phyloP scores from a whole-genome alignment of 1,284 basidiomycete species.

The Wallemia hederae region DNA sequence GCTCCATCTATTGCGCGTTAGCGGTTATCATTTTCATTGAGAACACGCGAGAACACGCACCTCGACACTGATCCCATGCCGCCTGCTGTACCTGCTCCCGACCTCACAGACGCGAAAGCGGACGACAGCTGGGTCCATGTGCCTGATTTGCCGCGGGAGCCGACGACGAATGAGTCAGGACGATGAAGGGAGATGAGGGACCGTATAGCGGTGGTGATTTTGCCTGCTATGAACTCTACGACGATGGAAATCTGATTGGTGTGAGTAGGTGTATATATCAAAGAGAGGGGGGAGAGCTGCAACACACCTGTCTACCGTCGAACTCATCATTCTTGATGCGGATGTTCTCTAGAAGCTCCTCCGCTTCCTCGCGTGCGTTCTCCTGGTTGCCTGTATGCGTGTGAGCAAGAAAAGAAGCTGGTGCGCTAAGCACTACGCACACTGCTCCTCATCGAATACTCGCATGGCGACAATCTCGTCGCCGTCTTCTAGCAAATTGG shows the following conservation, averaged over 20 bases:
- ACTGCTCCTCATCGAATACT: neutral
- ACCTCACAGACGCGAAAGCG: neutral
- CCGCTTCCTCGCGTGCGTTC: neutral
- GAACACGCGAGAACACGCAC: neutral
- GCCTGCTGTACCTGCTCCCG: neutral
- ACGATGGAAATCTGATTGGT: neutral
- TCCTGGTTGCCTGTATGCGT: neutral
- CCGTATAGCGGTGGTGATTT: neutral
- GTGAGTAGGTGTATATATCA: neutral
- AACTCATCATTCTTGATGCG: neutral
- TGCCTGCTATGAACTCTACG: neutral
- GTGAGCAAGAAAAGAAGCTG: neutral
- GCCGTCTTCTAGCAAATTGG: neutral
- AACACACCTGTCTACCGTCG: neutral
- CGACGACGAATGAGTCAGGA: neutral
- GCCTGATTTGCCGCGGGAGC: neutral
- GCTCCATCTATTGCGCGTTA: neutral
- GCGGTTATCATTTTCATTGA: neutral
- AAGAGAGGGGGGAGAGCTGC: too few species aligned
- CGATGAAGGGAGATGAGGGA: neutral
- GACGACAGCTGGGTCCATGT: neutral
- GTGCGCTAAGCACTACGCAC: neutral
- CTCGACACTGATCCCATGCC: conserved; percentile 1
- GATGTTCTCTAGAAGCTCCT: neutral
- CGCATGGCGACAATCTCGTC: neutral